Evolutionary conservation across 2,329 filamentous ascomycete genomes (phyloP).

Genomic region (Ophiostoma tasmaniense): DNA sequence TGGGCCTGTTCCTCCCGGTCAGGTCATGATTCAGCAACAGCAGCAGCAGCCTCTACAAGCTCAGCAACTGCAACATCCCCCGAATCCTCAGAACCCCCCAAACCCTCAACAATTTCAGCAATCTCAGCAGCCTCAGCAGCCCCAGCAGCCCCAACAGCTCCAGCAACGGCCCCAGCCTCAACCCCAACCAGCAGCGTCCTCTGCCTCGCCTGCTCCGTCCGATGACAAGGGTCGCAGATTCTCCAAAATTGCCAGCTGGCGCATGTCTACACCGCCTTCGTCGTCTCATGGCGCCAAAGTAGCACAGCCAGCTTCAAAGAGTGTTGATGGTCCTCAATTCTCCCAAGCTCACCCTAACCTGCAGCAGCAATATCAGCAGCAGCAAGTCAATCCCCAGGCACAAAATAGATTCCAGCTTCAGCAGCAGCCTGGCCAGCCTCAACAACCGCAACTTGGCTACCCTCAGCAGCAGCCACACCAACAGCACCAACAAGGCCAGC

Average conservation of each 20-base stretch:
- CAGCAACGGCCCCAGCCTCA: too few relatives aligned
- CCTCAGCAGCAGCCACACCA: conserved; percentile 1
- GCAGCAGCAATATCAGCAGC: conserved; percentile 7
- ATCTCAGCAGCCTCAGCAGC: too few relatives aligned
- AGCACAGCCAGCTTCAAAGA: not conserved
- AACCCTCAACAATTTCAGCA: not conserved
- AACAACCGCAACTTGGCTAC: conserved; percentile 1
- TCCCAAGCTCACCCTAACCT: not conserved
- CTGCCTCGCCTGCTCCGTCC: not conserved
- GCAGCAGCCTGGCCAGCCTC: not conserved
- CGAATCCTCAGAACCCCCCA: not conserved
- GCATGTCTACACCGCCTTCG: conserved; percentile 17
- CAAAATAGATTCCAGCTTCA: not conserved
- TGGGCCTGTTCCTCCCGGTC: not conserved
- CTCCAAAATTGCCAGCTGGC: conserved; percentile 17
- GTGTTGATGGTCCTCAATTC: not conserved
- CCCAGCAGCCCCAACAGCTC: not conserved
- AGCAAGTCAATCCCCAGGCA: not conserved
- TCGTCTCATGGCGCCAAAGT: conserved; percentile 14
- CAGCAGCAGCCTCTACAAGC: not conserved
- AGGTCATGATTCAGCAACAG: not conserved
- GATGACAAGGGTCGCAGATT: conserved; percentile 17
- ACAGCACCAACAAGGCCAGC: conserved; percentile 5
- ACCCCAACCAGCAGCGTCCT: not conserved
- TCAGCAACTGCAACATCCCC: not conserved